phyloP scores from a whole-genome alignment of 495 filamentous ascomycete genomes.

The Penicillium odoratum region DNA sequence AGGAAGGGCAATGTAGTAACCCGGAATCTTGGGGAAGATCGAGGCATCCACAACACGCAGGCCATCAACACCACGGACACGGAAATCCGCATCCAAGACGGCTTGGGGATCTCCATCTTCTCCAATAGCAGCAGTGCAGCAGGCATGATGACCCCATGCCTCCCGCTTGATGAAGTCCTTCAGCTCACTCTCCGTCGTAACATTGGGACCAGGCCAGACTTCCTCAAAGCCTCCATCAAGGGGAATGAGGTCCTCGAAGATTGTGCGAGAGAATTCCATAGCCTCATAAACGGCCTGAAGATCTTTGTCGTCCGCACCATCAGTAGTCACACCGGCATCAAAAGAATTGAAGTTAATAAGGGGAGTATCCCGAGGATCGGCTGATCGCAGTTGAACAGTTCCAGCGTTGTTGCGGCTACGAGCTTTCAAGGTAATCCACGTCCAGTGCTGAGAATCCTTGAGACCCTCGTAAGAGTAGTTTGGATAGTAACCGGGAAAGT shows the following conservation, averaged over 20 bases:
- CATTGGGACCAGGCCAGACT: slow-evolving; percentile 48
- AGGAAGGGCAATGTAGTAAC: slow-evolving; percentile 59
- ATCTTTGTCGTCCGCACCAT: slow-evolving; percentile 41
- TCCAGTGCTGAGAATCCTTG: slow-evolving; percentile 32
- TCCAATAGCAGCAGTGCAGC: slow-evolving; percentile 59
- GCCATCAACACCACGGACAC: slow-evolving; percentile 55
- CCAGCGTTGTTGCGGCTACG: slow-evolving; percentile 52
- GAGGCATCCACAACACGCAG: slow-evolving; percentile 64
- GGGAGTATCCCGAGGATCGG: slow-evolving; percentile 52
- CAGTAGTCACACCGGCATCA: slow-evolving; percentile 34
- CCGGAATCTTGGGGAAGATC: slow-evolving; percentile 58
- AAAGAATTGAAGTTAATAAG: slow-evolving; percentile 60
- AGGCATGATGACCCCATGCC: slow-evolving; percentile 62
- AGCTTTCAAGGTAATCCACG: slow-evolving; percentile 54
- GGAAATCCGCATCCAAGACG: slow-evolving; percentile 58
- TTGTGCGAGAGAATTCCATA: slow-evolving; percentile 43
- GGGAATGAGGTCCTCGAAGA: slow-evolving; percentile 32
- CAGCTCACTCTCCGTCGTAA: slow-evolving; percentile 38
- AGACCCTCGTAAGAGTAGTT: slow-evolving; percentile 35
- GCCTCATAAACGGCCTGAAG: slow-evolving; percentile 50
- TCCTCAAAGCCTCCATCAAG: slow-evolving; percentile 42
- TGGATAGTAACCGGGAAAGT: slow-evolving; percentile 44
- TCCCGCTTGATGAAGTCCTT: slow-evolving; percentile 34
- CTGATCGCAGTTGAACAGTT: slow-evolving; percentile 46
- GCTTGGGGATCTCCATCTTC: slow-evolving; percentile 53